Evolutionary conservation across 495 filamentous ascomycete species (phyloP).

Genomic region (Talaromyces adpressus): DNA sequence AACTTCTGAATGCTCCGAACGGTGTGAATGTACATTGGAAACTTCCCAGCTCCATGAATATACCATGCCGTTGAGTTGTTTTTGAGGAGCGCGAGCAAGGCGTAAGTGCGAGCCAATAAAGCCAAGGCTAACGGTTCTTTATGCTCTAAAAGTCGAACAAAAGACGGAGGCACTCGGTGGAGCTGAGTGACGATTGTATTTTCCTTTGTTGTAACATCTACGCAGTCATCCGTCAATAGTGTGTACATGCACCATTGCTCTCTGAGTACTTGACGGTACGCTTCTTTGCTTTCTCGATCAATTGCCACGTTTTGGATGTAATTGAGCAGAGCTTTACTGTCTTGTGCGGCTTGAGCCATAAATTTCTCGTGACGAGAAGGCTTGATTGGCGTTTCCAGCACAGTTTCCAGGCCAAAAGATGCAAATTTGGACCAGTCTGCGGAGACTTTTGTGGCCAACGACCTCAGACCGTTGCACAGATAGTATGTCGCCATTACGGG

Average conservation of each 20-base stretch:
- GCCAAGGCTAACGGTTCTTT: slow-evolving; percentile 5
- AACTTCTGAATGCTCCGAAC: background rate
- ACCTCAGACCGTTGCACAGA: background rate
- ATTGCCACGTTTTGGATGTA: background rate
- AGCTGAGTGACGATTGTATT: background rate
- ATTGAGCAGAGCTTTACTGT: background rate
- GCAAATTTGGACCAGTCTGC: slow-evolving; percentile 1
- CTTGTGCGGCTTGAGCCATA: background rate
- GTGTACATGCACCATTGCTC: background rate
- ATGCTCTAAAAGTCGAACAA: background rate
- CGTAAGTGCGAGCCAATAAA: background rate
- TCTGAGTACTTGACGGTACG: background rate
- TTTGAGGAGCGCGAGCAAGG: background rate
- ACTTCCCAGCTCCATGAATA: slow-evolving; percentile 4
- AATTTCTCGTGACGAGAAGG: background rate
- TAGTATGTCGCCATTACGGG: background rate
- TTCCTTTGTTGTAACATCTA: background rate
- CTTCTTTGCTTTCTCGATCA: background rate
- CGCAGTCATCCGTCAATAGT: background rate
- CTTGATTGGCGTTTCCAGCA: background rate
- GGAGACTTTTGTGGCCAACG: background rate
- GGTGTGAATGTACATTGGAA: background rate
- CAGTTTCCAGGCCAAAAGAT: background rate
- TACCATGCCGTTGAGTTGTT: slow-evolving; percentile 2
- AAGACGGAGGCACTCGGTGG: slow-evolving; percentile 2